Base-by-base conservation (phyloP, 2,329 filamentous ascomycete genomes). In the Pseudocercospora crystallina region DNA sequence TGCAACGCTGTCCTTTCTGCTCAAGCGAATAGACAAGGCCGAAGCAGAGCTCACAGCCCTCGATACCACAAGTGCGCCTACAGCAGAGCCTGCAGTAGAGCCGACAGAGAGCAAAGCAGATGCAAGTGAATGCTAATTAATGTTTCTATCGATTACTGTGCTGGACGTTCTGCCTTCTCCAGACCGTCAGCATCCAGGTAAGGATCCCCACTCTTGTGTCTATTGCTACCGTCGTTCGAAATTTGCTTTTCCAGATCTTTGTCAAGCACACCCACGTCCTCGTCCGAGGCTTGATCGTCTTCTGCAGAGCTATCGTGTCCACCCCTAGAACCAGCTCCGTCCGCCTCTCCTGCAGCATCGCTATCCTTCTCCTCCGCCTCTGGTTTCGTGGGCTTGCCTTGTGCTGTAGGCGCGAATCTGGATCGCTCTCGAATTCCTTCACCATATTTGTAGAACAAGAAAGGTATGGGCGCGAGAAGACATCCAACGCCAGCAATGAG, bases 11-110 rank as follows among this genome's bases (percentile, higher is more conserved):
- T 66, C 71, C 1, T 80, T 78, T 52, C 67, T 81, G 36, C 60
- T 81, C 47, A 77, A 76, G 59, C 68, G 78, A 51, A 77, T 81
- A 51, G 76, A 80, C 53, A 73, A 76, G 45, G 70, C 73, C 1
- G 79, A 81, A 40, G 58, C 55, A n/a, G 64, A 63, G 13, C 42
- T 64, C 20, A 26, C 20, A 26, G 20, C 20, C 20, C 4, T 7
- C 7, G 20, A 26, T 7, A 26, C 20, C 20, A 7, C 20, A 7
- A 26, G 20, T 26, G 20, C 20, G 20, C 20, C 20, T 26, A 26
- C 20, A 26, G 20, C 20, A 26, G 20, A 7, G 20, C 20, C 20
- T 26, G 7, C 20, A 26, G 20, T 26, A 26, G 20, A 26, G 20
- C 20, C 20, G 20, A 26, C 20, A 26, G 20, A 26, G 20, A 26